These are phyloP conservation scores for Exophiala oligosperma DNA, from an alignment of 2,329 filamentous ascomycete genomes.

Conservation along the genomic window DNA sequence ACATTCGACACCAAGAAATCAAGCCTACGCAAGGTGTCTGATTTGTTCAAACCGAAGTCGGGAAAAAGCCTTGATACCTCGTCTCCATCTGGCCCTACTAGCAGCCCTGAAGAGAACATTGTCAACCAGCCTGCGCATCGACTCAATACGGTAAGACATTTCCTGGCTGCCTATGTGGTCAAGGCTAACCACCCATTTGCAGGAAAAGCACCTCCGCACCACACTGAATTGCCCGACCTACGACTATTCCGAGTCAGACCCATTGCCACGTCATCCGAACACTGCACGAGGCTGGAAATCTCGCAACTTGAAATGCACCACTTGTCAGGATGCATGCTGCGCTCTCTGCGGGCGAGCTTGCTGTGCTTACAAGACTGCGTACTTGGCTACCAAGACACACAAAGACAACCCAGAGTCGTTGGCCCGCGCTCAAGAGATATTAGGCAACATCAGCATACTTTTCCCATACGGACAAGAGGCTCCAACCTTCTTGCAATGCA, in stretches of 20 bases:
- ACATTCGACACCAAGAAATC: constrained; percentile 17
- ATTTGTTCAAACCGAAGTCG: constrained; percentile 23
- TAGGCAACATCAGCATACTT: constrained; percentile 30
- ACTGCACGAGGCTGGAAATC: constrained; percentile 33
- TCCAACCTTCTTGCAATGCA: constrained; percentile 38
- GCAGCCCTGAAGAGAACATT: too few species aligned
- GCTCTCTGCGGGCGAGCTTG: constrained; percentile 34
- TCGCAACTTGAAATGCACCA: constrained; percentile 36
- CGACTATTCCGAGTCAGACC: constrained; percentile 22
- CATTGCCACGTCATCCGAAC: constrained; percentile 28
- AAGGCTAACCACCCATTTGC: too few species aligned
- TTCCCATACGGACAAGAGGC: constrained; percentile 32
- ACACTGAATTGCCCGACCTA: constrained; percentile 21
- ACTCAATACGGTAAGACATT: not conserved
- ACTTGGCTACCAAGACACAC: constrained; percentile 21
- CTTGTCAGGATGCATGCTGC: constrained; percentile 32
- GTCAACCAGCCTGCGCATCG: too few species aligned
- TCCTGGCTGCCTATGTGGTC: too few species aligned
- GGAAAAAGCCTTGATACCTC: constrained; percentile 4
- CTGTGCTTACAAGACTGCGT: constrained; percentile 34
- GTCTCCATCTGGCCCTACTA: too few species aligned
- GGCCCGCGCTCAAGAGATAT: constrained; percentile 22
- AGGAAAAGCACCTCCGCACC: constrained; percentile 26
- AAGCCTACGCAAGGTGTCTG: constrained; percentile 26
- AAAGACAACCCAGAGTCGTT: constrained; percentile 14